Evolutionary conservation across 768 basidiomycete genomes (phyloP), one percentile per base, ranked within the genome.

Genomic region (Clitopilus hobsonii): DNA sequence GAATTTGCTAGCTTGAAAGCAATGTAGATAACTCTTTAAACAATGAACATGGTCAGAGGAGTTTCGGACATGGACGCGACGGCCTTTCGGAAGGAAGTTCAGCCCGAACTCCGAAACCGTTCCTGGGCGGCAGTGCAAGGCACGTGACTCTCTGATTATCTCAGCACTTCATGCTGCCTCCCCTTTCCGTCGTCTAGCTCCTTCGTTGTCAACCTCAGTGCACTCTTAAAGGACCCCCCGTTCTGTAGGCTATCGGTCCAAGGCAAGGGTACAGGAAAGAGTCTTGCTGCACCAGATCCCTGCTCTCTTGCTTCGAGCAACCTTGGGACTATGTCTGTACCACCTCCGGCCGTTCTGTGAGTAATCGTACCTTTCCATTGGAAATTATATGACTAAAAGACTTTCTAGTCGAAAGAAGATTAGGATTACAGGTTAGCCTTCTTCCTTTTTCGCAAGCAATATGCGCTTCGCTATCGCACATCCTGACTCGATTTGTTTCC

Each of bases 341-440:
- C 62, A n/a, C 70, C 73, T 61, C 73, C 74, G 52, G 70, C 71
- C 58, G 71, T 74, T 61, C 66, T 77, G 80, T 80, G 63, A 62
- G 80, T 71, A 32, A 16, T 25, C 32, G 25, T 52, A 36, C 56
- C 32, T 51, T 25, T 55, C 18, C 28, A 47, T 13, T 45, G 54
- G 14, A 30, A 56, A 36, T 51, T 32, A 18, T n/a, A 45, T 53
- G 36, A 53, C 30, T 49, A 30, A 49, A 11, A 16, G 11, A 18
- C 18, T 24, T 45, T 38, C 26, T 56, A 80, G 82, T 63, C 80
- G 77, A 59, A 88, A 88, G 80, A 87, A 85, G 75, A 88, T 92
- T 58, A 82, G 89, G 69, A 74, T 91, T 56, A 91, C 89, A 59
- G 88, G 89, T 88, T 20, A 41, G 78, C 65, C 22, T 8, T n/a